Evolutionary conservation across 192 early-diverging fungal species (phyloP).

Genomic region (Entomortierella beljakovae): DNA sequence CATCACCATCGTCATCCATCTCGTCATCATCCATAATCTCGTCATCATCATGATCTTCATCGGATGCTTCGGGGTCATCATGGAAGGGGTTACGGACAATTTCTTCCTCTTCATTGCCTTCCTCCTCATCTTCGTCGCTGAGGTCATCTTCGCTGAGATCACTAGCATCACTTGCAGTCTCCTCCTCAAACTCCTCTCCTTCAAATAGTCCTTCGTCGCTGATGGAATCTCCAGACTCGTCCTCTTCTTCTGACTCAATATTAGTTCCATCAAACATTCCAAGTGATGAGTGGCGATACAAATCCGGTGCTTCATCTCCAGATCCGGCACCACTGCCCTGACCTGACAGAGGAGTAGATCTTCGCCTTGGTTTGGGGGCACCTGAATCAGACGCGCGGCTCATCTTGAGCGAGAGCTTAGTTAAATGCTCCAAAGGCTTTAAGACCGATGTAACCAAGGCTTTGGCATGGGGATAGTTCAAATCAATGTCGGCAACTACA

Average conservation of each 20-base stretch:
- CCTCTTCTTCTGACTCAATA: slow-evolving; percentile 78
- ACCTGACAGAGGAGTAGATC: slow-evolving; percentile 57
- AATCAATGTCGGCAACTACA: slow-evolving; percentile 85
- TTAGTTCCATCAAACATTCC: slow-evolving; percentile 83
- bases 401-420: slow-evolving; percentile 90
- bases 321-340: slow-evolving; percentile 54
- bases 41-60: slow-evolving; percentile 62
- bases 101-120: slow-evolving; percentile 69
- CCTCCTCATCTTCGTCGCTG: slow-evolving; percentile 66
- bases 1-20: slow-evolving; percentile 24
- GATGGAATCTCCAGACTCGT: slow-evolving; percentile 59
- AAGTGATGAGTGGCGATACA: slow-evolving; percentile 85
- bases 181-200: slow-evolving; percentile 79
- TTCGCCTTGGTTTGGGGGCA: slow-evolving; percentile 46
- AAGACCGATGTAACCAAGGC: slow-evolving; percentile 80
- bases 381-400: slow-evolving; percentile 72
- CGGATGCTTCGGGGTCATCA: slow-evolving; percentile 59
- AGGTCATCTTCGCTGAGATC: slow-evolving; percentile 67
- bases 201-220: slow-evolving; percentile 79
- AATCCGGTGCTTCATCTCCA: slow-evolving; percentile 79
- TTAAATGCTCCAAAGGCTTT: slow-evolving; percentile 89
- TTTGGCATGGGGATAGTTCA: slow-evolving; percentile 88
- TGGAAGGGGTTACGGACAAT: slow-evolving; percentile 58
- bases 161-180: slow-evolving; percentile 69
- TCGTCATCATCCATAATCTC: slow-evolving; percentile 53